Percentiles rank a stretch among this genome's conserved stretches.
These are phyloP conservation scores for Polysphondylium violaceum DNA, from an alignment of 78 protist species.

Conservation along the genomic window DNA sequence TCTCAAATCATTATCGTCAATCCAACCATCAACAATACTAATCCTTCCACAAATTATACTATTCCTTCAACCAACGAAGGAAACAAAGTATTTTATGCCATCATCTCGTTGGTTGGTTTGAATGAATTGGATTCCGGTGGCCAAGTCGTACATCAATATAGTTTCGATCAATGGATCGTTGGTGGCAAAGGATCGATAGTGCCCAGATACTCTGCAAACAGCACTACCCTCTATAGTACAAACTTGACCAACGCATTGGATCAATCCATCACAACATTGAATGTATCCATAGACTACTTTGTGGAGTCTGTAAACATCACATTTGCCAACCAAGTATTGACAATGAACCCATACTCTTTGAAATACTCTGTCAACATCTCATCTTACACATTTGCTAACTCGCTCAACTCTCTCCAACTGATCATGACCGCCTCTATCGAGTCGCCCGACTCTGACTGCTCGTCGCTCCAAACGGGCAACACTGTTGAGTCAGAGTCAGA, in stretches of 20 bases:
- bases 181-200: too few species aligned
- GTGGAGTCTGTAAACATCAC: background rate
- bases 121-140: background rate
- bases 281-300: slow-evolving; percentile 14
- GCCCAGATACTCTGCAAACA: too few species aligned
- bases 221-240: background rate
- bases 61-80: too few species aligned
- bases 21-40: too few species aligned
- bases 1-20: too few species aligned
- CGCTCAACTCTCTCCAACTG: slow-evolving; percentile 2
- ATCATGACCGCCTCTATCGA: slow-evolving; percentile 15
- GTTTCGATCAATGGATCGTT: too few species aligned
- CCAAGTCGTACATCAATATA: background rate
- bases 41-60: too few species aligned
- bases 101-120: too few species aligned
- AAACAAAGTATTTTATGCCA: too few species aligned
- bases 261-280: slow-evolving; percentile 17
- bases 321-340: background rate
- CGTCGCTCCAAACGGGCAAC: background rate
- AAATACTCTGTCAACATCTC: slow-evolving; percentile 12
- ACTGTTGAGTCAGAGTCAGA: background rate
- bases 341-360: slow-evolving; percentile 23
- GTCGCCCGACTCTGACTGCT: background rate
- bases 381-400: background rate
- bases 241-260: background rate